Base-by-base conservation (phyloP, 805 yeast genomes). In the Saccharomyces mikatae region DNA sequence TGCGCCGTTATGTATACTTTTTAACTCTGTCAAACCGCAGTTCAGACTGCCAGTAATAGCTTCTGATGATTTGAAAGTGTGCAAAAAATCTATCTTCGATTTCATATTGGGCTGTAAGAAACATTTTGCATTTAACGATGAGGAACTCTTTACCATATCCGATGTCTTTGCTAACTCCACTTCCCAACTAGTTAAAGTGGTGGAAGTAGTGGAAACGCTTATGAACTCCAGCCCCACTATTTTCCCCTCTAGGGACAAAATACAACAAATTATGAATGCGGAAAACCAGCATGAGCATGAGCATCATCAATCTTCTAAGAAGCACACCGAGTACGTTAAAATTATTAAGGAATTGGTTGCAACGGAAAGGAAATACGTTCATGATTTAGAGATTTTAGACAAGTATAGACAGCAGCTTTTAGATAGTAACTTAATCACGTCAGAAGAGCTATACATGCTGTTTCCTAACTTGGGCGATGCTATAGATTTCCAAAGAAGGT, bases 311-410 rank as follows among this genome's bases (percentile, higher is more conserved):
- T 67, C 30, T 58, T 72, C 27, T 56, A 66, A 56, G 14, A 54
- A 53, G 26, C 30, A 71, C 72, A 63, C 63, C 17, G 71, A 70
- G 24, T 67, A 68, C 48, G 59, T 62, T 13, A 89, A 86, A 63
- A 91, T 92, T 48, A 83, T 91, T 52, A 80, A 80, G 60, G 99
- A 94, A 72, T 73, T 94, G 36, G 80, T 94, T 44, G 88, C 84
- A 61, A 89, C 96, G 3, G 99, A 94, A 72, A 78, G 98, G 60
- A 90, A 88, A 70, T 94, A 86, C 68, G 97, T 94, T 28, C 88
- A 86, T 69, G 98, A 94, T 68, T 74, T 94, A 58, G 97, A 92
- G 70, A 80, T 82, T 14, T 71, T 94, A 62, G 76, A 78, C 46
- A 71, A 72, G 44, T 94, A 89, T 71, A 83, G 84, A 67, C 76